Conservation (phyloP, 768 basidiomycete genomes). For the Lepiota brunneoincarnata region DNA sequence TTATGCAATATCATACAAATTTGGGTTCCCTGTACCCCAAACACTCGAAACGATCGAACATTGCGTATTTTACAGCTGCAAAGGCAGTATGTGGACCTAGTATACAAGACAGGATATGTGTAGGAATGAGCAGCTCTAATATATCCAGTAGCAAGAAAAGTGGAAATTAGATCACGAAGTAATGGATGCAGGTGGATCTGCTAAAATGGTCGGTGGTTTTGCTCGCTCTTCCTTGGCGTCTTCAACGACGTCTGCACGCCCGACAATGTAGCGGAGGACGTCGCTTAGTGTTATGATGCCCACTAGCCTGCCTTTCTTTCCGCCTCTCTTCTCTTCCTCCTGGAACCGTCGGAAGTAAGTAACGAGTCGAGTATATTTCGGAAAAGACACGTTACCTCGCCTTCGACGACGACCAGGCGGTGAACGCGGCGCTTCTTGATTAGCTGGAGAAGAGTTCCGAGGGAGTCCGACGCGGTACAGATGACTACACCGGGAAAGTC, state of each 20-base stretch:
- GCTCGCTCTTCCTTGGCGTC: conserved; percentile 26
- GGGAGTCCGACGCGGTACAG: conserved; percentile 88
- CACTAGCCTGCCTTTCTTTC: conserved; percentile 78
- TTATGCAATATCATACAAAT: too few relatives aligned
- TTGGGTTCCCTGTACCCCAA: too few relatives aligned
- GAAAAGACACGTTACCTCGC: conserved; percentile 53
- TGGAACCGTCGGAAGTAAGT: conserved; percentile 22
- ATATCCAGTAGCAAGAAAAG: too few relatives aligned
- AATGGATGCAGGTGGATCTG: not conserved
- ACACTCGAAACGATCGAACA: too few relatives aligned
- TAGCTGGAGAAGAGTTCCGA: conserved; percentile 85
- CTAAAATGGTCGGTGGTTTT: not conserved
- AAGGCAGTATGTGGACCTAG: too few relatives aligned
- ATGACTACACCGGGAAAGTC: conserved; percentile 98
- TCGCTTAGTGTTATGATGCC: conserved; percentile 90
- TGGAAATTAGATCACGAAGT: not conserved
- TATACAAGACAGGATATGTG: too few relatives aligned
- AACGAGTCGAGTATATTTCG: not conserved
- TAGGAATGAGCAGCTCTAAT: too few relatives aligned
- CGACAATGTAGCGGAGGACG: conserved; percentile 81
- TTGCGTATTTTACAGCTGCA: too few relatives aligned
- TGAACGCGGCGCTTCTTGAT: conserved; percentile 94
- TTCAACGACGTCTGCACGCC: conserved; percentile 54
- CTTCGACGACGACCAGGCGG: conserved; percentile 92
- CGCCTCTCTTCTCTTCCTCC: conserved; percentile 80